Base-by-base conservation (phyloP, 1,284 basidiomycete species). In the Waitea zeae region DNA sequence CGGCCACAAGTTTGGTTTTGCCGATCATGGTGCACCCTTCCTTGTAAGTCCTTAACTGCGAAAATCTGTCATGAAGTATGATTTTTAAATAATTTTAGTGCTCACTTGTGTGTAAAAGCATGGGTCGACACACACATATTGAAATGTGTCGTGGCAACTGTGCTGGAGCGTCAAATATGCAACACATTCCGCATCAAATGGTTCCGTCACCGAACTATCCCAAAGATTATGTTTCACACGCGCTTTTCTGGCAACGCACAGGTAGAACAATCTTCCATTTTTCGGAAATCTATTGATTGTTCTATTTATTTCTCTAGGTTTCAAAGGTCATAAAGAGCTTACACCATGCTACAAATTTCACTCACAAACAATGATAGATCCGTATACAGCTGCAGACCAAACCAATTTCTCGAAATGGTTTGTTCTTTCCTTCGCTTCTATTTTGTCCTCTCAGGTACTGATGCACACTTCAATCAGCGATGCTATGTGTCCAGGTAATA, bases 11-110 rank as follows among this genome's bases (percentile, higher is more conserved):
- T 76, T 70, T 44, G 65, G 58, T 1, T 44, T 62, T 0, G 59
- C 61, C n/a, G 70, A 74, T 35, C 64, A 68, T 31, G 71, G 73
- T 11, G 70, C 68, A 1, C 73, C 72, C 0, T 70, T 74, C 64
- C 57, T 76, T 7, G 24, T 26, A 9, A 9, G 24, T 26, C 7
- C n/a, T n/a, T 26, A n/a, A n/a, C n/a, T n/a, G n/a, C n/a, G n/a
- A 7, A n/a, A n/a, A 9, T 26, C 9, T n/a, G n/a, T n/a, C n/a
- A n/a, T n/a, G n/a, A n/a, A n/a, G n/a, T n/a, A n/a, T n/a, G n/a
- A n/a, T n/a, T n/a, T n/a, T n/a, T n/a, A n/a, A n/a, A n/a, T n/a
- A n/a, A n/a, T n/a, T n/a, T n/a, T n/a, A 26, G 51, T 76, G 72
- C 45, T 69, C 61, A 32, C 52, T 74, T 12, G 46, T 70, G 14